Conservation (phyloP, 2,329 filamentous ascomycete genomes). For the Aspergillus ochraceoroseus region DNA sequence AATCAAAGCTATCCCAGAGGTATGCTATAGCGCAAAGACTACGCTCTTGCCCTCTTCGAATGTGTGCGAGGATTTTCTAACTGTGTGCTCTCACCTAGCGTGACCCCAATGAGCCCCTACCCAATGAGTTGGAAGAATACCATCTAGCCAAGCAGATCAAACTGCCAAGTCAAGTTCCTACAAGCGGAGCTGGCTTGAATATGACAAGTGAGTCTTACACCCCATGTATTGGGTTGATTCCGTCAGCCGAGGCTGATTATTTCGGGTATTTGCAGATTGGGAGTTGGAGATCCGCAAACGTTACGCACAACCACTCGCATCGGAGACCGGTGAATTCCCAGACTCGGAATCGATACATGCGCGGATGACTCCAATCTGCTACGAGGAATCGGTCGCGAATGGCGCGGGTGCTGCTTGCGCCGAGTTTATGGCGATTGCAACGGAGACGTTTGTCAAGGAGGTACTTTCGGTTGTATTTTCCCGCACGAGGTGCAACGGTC, state of each 20-base stretch:
- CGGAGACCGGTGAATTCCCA: conserved; percentile 60
- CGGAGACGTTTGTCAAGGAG: conserved; percentile 61
- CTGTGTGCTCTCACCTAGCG: conserved; percentile 25
- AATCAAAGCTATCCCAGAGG: conserved; percentile 52
- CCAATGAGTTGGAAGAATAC: conserved; percentile 42
- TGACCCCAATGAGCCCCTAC: conserved; percentile 31
- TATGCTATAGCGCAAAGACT: conserved; percentile 28
- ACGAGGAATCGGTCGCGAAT: conserved; percentile 57
- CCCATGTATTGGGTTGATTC: conserved; percentile 10
- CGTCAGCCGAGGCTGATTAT: conserved; percentile 16
- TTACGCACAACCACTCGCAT: conserved; percentile 57
- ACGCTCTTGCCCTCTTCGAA: neutral
- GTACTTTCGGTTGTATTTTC: conserved; percentile 53
- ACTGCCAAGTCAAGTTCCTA: conserved; percentile 58
- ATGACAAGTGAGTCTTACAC: conserved; percentile 65
- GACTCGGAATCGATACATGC: conserved; percentile 53
- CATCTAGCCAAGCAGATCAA: conserved; percentile 47
- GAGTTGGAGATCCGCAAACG: conserved; percentile 62
- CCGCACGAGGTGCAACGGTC: conserved; percentile 53
- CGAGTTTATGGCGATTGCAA: conserved; percentile 57
- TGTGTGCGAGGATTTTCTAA: conserved; percentile 10
- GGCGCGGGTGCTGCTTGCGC: conserved; percentile 52
- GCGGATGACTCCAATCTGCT: conserved; percentile 61
- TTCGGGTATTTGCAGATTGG: conserved; percentile 46
- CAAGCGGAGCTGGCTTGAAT: conserved; percentile 68